Base-by-base conservation (phyloP, 495 filamentous ascomycete genomes). In the Penicillium psychrofluorescens region DNA sequence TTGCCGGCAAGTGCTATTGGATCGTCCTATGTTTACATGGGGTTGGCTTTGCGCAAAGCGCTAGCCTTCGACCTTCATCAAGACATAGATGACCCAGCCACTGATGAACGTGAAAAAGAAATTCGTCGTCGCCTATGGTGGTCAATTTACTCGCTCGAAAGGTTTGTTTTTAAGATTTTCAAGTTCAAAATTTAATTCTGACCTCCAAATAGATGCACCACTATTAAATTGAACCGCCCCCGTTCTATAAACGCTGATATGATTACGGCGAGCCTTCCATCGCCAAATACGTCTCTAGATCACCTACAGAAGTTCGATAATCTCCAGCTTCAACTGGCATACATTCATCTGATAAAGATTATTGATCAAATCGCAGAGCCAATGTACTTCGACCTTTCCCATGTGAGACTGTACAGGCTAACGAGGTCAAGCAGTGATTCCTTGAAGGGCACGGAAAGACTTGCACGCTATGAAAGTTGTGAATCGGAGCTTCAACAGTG, bases 31-130 rank as follows among this genome's bases (percentile, higher is more conserved):
- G 36, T 54, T 11, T 62, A 54, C 15, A 40, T 69, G 35, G 70
- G 70, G 7, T 51, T 69, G 41, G 66, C 70, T 6, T 36, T 70
- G 16, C 61, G 68, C 11, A 68, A 69, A 46, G 66, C 66, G 7
- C 48, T 73, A 36, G 60, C 58, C 2, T 53, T 67, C 1, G 67
- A 68, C n/a, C 55, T 73, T 10, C 67, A 73, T 51, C 51, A 51
- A 9, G 9, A 51, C 9, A 10, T 30, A 12, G 51, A 55, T 6
- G 51, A 49, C 40, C 29, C 33, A 16, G n/a, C 15, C 12, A 36
- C 52, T 7, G 34, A 33, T 11, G 42, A 40, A 4, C 28, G 29
- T 8, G 55, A 55, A 15, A 49, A 11, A 10, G 55, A 62, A 29
- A 11, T 59, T 3, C 44, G 53, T 6, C 34, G 40, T 40, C 52